These are phyloP conservation scores for Xylaria cubensis DNA, from an alignment of 495 filamentous ascomycete genomes.

Conservation along the genomic window DNA sequence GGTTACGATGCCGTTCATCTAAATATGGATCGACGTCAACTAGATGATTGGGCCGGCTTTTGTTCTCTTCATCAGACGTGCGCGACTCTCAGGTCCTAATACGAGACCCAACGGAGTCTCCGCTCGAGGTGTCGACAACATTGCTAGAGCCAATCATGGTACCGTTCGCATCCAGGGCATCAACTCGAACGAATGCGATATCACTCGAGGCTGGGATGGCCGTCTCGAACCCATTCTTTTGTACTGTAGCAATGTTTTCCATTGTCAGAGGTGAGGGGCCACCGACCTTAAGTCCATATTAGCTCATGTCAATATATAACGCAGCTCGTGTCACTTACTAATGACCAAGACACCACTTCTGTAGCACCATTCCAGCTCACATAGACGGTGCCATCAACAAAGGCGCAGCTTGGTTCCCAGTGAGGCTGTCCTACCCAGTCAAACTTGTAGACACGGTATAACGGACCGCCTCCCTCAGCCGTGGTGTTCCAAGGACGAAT, in stretches of 20 bases:
- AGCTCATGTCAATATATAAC: neutral
- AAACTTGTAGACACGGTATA: conserved; percentile 41
- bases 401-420: conserved; percentile 30
- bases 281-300: conserved; percentile 4
- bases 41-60: neutral
- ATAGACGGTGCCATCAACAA: conserved; percentile 31
- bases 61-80: neutral
- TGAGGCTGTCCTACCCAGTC: conserved; percentile 37
- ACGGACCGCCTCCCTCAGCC: conserved; percentile 24
- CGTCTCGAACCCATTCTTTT: conserved; percentile 38
- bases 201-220: conserved; percentile 20
- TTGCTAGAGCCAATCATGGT: conserved; percentile 30
- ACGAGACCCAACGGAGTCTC: conserved; percentile 23
- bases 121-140: conserved; percentile 31
- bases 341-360: conserved; percentile 31
- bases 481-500: conserved; percentile 33
- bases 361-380: conserved; percentile 45
- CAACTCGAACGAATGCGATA: conserved; percentile 28
- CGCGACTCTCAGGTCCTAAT: conserved; percentile 1
- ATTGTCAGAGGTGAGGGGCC: conserved; percentile 15
- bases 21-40: neutral
- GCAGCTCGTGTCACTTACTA: conserved; percentile 13
- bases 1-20: neutral
- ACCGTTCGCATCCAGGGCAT: conserved; percentile 31
- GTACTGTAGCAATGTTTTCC: conserved; percentile 25